Evolutionary conservation across 176 grass and related monocot species (phyloP).

Genomic region (Lolium perenne): DNA sequence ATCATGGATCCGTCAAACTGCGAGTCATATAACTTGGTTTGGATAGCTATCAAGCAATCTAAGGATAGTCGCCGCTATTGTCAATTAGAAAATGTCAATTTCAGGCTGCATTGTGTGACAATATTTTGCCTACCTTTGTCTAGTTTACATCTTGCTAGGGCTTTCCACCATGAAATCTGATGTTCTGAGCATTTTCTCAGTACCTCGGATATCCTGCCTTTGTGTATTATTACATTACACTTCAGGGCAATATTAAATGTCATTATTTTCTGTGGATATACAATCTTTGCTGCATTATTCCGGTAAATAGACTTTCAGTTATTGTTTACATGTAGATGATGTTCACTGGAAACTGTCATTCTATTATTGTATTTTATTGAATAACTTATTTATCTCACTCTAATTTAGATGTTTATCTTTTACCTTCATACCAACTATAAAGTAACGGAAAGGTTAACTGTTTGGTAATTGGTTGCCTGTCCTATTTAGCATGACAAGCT

Average conservation of each 20-base stretch:
- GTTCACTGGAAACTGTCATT: not conserved
- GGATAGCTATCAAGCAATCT: slow-evolving; percentile 9
- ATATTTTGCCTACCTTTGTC: not conserved
- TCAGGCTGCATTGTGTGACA: not conserved
- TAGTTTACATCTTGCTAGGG: slow-evolving; percentile 27
- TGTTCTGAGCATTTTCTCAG: not conserved
- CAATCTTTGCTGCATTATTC: not conserved
- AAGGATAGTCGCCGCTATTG: not conserved
- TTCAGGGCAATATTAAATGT: not conserved
- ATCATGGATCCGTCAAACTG: not conserved
- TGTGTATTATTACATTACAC: not conserved
- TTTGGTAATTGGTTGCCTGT: not conserved
- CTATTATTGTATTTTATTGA: not conserved
- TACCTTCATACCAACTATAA: not conserved
- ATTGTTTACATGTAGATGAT: slow-evolving; percentile 11
- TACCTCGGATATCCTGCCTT: not conserved
- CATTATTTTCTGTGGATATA: not conserved
- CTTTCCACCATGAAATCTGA: not conserved
- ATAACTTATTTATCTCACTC: not conserved
- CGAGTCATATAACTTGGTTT: not conserved
- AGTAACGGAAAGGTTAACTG: not conserved
- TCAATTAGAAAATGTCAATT: not conserved
- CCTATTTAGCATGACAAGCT: not conserved
- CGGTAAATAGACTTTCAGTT: not conserved
- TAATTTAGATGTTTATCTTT: not conserved